Base-by-base conservation (phyloP, 345 rosid genomes). In the Garcia nutans region DNA sequence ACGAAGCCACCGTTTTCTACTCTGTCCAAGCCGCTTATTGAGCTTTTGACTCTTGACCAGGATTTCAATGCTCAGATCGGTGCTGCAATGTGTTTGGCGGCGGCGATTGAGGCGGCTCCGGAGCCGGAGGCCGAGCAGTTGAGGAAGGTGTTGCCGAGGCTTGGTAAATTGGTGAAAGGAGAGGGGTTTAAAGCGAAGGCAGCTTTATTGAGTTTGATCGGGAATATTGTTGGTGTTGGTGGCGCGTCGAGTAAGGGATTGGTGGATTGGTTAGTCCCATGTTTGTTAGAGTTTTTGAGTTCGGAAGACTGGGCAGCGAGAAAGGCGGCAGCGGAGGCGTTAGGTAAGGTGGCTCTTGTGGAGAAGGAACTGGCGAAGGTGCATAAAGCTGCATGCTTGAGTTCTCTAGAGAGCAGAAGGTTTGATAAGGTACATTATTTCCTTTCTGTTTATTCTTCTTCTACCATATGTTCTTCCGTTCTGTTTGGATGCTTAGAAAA, bases 181-280 rank as follows among this genome's bases (percentile, higher is more conserved):
- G 97, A 93, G 45, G 92, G 96, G 60, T 96, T 87, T 58, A 93
- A 86, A 77, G 97, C 90, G 33, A 96, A 90, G 66, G 89, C 93
- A 11, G 90, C 90, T 9, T 86, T 89, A 74, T 47, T 96, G 52
- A 90, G 85, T 71, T 87, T 86, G 76, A 84, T 96, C 0, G 89
- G 97, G 31, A 91, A 92, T 63, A 82, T 89, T 1, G 84, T 92
- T 3, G 85, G 86, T 0, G 92, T 85, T 49, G 85, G 92, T 2
- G 92, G 88, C 2, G 93, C 88, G 1, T 78, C 82, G 74, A 80
- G 82, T 75, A 91, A 85, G 77, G 79, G 81, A 4, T 83, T 87
- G 59, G 65, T 90, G 65, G 97, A 90, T 65, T 90, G 93, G 92
- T 69, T 91, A 7, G 86, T 96, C 64, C 91, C 93, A 0, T 87